These are phyloP conservation scores for Thielaviopsis ethacetica DNA, from an alignment of 2,329 filamentous ascomycete genomes.

Conservation along the genomic window DNA sequence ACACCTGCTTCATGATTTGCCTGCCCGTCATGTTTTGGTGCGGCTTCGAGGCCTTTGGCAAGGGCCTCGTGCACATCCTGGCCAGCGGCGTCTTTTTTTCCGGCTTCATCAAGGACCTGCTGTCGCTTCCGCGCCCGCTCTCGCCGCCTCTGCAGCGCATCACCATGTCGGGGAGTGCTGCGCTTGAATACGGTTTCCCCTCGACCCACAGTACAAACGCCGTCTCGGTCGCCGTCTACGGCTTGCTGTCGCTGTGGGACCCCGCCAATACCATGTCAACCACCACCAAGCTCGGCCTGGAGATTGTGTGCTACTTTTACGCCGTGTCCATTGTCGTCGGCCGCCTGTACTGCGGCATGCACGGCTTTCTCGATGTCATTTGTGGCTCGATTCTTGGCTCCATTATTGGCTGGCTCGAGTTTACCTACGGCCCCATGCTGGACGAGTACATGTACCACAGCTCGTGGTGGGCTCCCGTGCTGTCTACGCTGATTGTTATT, in stretches of 20 bases:
- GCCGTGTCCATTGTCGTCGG: slow-evolving; percentile 79
- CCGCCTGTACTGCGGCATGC: slow-evolving; percentile 94
- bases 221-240: slow-evolving; percentile 81
- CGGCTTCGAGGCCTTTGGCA: slow-evolving; percentile 67
- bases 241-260: slow-evolving; percentile 51
- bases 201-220: slow-evolving; percentile 96
- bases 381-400: slow-evolving; percentile 65
- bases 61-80: slow-evolving; percentile 64
- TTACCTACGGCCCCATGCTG: slow-evolving; percentile 42
- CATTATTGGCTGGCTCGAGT: slow-evolving; percentile 41
- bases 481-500: slow-evolving; percentile 51
- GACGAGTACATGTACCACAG: slow-evolving; percentile 55
- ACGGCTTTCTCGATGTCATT: slow-evolving; percentile 85
- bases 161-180: slow-evolving; percentile 91
- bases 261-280: slow-evolving; percentile 45
- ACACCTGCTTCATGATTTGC: slow-evolving; percentile 97
- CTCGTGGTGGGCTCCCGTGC: slow-evolving; percentile 44
- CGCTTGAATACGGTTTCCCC: slow-evolving; percentile 91
- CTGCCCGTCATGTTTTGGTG: slow-evolving; percentile 96
- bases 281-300: slow-evolving; percentile 43
- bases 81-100: slow-evolving; percentile 72
- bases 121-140: slow-evolving; percentile 79
- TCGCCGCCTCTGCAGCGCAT: slow-evolving; percentile 87
- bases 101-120: slow-evolving; percentile 85
- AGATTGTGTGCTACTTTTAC: slow-evolving; percentile 64